Base-by-base conservation (phyloP, 768 basidiomycete genomes). In the Podaxis sp. region DNA sequence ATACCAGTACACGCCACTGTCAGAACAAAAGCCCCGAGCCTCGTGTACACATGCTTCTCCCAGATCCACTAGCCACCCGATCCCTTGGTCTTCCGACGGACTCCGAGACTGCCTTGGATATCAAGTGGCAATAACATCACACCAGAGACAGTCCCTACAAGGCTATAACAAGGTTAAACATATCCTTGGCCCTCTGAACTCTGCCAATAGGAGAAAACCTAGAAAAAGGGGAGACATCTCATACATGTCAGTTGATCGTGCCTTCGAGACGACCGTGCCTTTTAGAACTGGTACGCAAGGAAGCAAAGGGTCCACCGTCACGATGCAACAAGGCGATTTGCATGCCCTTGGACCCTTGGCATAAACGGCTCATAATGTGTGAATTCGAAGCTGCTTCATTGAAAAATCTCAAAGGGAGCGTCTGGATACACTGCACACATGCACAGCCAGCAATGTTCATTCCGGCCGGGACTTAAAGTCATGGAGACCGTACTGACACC, bases 391-490 rank as follows among this genome's bases (percentile, higher is more conserved):
- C 49, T 17, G 49, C 22, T 51, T 51, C 49, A 51, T 22, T 28
- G 49, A 49, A 49, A 19, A 42, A 42, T 15, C 40, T 42, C 40
- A 3, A 42, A 42, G 40, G 12, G 33, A 33, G 33, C 2, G 40
- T 42, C 3, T 42, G 40, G 17, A n/a, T 42, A 17, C 17, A 42
- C 7, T 15, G 15, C 40, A 42, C 15, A 6, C 15, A 46, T 12
- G 5, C 33, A n/a, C 44, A 19, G 19, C 44, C 7, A 46, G 44
- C 44, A n/a, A 30, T 17, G 15, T 39, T 59, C 57, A 59, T 59
- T 51, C 48, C 48, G 57, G 57, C 57, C 36, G 57, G 48, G 48
- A 22, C 57, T 59, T 38, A 19, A 24, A 59, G 57, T 39, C 44
- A 24, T 38, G 24, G 57, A 51, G 46, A 33, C 39, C 57, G 57